Base-by-base conservation (phyloP, 2,329 filamentous ascomycete species). In the Fusarium coffeatum region DNA sequence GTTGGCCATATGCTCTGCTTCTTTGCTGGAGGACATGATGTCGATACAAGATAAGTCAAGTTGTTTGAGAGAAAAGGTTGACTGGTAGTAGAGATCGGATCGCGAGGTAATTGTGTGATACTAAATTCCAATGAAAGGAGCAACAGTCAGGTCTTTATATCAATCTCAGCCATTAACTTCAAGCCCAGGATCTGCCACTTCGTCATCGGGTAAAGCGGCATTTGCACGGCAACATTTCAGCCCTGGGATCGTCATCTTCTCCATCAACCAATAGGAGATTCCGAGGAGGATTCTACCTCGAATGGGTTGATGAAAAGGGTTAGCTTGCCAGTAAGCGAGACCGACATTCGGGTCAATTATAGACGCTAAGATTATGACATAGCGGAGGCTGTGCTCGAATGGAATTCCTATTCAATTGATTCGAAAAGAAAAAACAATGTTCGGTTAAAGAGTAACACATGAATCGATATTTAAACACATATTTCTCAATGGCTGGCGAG, bases 201-300 rank as follows among this genome's bases (percentile, higher is more conserved):
- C 63, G 62, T 69, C 67, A 70, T 67, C 66, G 51, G 66, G 27
- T 63, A 67, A 30, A 43, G 10, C 61, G 66, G 66, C 66, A 66
- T 25, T 40, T 32, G 16, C n/a, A 20, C 18, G 16, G 55, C 20
- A 66, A 50, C 55, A 16, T 46, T 42, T 66, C 63, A 66, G 55
- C 62, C 63, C 62, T 66, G 66, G 20, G 30, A 61, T 41, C 22
- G 30, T 13, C 20, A 16, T 23, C 22, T n/a, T 23, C 8, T 20
- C 10, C 12, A 12, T 12, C 13, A 28, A 13, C 66, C 55, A 66
- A 69, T 69, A 8, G 59, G 47, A 34, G 25, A 8, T 6, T 11
- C 55, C 37, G 55, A 11, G 6, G 3, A 34, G 8, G 9, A 8
- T 7, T 4, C 16, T 32, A 45, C 23, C 45, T 66, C 63, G 63